A percentile compares a stretch with the other conserved stretches of the same genome.
These are phyloP conservation scores for Globisporangium splendens DNA, from an alignment of 352 stramenopile species.

Conservation along the genomic window DNA sequence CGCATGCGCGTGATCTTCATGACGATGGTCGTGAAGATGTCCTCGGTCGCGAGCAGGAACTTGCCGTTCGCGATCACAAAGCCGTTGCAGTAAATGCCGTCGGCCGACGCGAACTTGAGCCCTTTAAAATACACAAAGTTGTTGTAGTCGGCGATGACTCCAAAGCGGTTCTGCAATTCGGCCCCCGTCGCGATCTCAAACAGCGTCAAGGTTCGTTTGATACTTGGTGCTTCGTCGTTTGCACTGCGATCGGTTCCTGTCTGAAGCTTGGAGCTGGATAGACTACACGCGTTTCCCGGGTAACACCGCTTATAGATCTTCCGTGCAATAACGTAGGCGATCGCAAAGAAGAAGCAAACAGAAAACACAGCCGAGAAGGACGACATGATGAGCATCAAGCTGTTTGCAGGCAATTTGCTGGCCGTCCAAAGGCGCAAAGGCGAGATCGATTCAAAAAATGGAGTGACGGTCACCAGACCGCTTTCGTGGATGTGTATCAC, in stretches of 20 bases:
- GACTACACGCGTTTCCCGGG: too few species aligned
- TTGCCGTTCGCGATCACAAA: slow-evolving; percentile 36
- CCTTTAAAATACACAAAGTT: slow-evolving; percentile 24
- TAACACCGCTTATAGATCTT: not conserved
- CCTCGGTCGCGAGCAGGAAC: slow-evolving; percentile 24
- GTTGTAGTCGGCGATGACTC: slow-evolving; percentile 10
- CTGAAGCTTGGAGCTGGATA: too few species aligned
- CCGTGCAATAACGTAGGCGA: not conserved
- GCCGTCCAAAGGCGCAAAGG: slow-evolving; percentile 1
- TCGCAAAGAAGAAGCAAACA: not conserved
- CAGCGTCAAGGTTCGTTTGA: too few species aligned
- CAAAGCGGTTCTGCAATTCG: slow-evolving; percentile 14
- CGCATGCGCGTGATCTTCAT: slow-evolving; percentile 20
- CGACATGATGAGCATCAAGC: not conserved
- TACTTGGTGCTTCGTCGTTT: too few species aligned
- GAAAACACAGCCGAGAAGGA: not conserved
- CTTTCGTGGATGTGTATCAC: not conserved
- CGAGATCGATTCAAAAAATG: slow-evolving; percentile 5
- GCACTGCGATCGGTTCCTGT: too few species aligned
- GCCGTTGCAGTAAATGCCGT: slow-evolving; percentile 28
- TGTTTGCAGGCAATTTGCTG: not conserved
- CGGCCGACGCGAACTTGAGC: slow-evolving; percentile 31
- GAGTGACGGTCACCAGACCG: not conserved
- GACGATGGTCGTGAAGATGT: slow-evolving; percentile 20
- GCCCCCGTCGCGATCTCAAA: slow-evolving; percentile 26